Evolutionary conservation across 768 basidiomycete species (phyloP).

Genomic region (Termitomyces sp.): DNA sequence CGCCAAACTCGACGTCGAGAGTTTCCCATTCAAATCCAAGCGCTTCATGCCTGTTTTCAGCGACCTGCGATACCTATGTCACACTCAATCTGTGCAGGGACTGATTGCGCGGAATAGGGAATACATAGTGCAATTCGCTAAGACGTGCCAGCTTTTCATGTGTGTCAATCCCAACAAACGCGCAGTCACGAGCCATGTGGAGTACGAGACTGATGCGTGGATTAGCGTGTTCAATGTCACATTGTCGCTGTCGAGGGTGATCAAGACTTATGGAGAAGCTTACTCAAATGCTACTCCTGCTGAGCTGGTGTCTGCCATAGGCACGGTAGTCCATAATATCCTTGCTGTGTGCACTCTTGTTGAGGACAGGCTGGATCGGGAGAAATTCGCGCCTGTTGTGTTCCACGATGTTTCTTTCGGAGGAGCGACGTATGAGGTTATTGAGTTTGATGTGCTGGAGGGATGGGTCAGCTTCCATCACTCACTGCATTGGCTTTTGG

Average conservation of each 20-base stretch:
- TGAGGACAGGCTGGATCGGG: constrained; percentile 63
- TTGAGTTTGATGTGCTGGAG: constrained; percentile 75
- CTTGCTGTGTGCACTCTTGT: constrained; percentile 63
- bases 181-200: constrained; percentile 77
- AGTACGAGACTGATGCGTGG: constrained; percentile 97
- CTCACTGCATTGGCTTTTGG: constrained; percentile 85
- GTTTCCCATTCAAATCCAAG: constrained; percentile 87
- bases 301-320: constrained; percentile 63
- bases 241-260: constrained; percentile 81
- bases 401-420: constrained; percentile 71
- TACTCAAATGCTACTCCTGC: constrained; percentile 54
- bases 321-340: constrained; percentile 65
- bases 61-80: constrained; percentile 81
- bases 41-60: constrained; percentile 95
- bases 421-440: constrained; percentile 48
- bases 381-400: constrained; percentile 54
- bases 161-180: constrained; percentile 89
- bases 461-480: constrained; percentile 93
- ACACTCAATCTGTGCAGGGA: constrained; percentile 74
- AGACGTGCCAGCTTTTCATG: constrained; percentile 86
- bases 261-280: constrained; percentile 86
- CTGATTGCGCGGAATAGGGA: constrained; percentile 67
- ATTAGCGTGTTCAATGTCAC: constrained; percentile 96
- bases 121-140: constrained; percentile 66
- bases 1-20: constrained; percentile 67